A percentile compares a stretch with the other conserved stretches of the same genome.
Evolutionary conservation across 805 yeast genomes (phyloP).

Genomic region (Nakazawaea laoshanensis): DNA sequence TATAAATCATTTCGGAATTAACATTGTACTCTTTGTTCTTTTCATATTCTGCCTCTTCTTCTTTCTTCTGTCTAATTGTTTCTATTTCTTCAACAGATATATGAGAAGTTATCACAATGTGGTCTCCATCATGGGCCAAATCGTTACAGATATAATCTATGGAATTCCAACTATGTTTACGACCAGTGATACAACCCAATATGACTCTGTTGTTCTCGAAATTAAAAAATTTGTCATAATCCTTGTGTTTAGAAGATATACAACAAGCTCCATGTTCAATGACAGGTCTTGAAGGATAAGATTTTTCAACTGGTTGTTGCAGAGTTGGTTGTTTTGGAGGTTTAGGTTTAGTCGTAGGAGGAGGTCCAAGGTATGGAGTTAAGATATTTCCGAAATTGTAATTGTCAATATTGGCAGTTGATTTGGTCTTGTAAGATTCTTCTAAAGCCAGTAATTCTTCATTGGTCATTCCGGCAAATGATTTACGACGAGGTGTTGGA

Average conservation of each 20-base stretch:
- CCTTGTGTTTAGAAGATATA: conserved; percentile 35
- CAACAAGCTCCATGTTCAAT: conserved; percentile 23
- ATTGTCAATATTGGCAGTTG: conserved; percentile 23
- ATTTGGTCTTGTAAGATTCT: conserved; percentile 34
- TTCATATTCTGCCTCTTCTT: conserved; percentile 16
- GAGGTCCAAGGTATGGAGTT: background rate
- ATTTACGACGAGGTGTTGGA: conserved; percentile 26
- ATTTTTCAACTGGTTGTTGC: conserved; percentile 16
- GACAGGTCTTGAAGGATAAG: conserved; percentile 25
- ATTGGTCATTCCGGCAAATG: conserved; percentile 42
- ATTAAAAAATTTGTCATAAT: conserved; percentile 12
- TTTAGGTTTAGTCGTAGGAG: background rate
- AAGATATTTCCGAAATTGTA: conserved; percentile 36
- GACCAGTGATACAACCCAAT: conserved; percentile 52
- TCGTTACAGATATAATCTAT: conserved; percentile 54
- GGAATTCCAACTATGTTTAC: conserved; percentile 67
- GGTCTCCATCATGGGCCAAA: conserved; percentile 54
- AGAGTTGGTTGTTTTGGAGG: conserved; percentile 5
- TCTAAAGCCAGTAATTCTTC: conserved; percentile 48
- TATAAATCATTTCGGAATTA: conserved; percentile 16
- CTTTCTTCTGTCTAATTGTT: conserved; percentile 11
- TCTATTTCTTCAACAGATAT: conserved; percentile 15
- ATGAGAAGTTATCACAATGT: conserved; percentile 46
- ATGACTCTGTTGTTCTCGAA: conserved; percentile 26
- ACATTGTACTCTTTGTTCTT: conserved; percentile 6